phyloP scores from a whole-genome alignment of 139 green algal species.

The Desmodesmus armatus region DNA sequence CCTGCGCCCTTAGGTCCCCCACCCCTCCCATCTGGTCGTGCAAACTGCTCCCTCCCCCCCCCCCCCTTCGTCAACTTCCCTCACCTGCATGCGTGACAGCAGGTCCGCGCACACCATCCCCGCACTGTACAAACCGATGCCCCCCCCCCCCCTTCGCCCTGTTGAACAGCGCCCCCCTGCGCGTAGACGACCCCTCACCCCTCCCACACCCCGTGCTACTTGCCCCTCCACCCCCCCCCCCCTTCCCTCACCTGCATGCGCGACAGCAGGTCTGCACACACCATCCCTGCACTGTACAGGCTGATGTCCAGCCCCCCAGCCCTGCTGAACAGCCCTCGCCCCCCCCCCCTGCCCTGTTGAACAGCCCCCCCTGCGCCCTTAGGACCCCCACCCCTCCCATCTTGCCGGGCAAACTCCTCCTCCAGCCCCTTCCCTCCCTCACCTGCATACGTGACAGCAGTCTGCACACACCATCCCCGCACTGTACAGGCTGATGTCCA shows the following conservation, averaged over 20 bases:
- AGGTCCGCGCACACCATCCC: conserved; percentile 57
- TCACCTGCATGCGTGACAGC: conserved; percentile 41
- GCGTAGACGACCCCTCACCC: background rate
- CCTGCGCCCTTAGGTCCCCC: background rate
- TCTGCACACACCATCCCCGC: conserved; percentile 57
- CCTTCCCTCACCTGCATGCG: conserved; percentile 37
- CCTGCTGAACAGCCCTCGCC: background rate
- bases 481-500: conserved; percentile 56
- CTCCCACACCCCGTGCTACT: background rate
- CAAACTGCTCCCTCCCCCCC: too few relatives aligned
- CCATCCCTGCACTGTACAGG: conserved; percentile 52
- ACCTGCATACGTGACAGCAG: conserved; percentile 51
- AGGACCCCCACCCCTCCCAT: background rate
- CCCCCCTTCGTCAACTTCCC: too few relatives aligned
- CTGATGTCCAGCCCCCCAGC: conserved; percentile 48
- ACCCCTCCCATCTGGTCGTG: too few relatives aligned
- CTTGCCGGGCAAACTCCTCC: background rate
- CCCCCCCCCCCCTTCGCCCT: conserved; percentile 33
- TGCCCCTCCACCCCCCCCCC: background rate
- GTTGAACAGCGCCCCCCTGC: background rate
- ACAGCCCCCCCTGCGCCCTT: background rate
- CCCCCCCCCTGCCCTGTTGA: conserved; percentile 8
- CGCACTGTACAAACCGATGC: conserved; percentile 48
- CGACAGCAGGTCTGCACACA: conserved; percentile 53
- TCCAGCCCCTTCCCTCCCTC: background rate